Percentiles rank a stretch among this genome's conserved stretches.
Conservation (phyloP, 495 filamentous ascomycete species). For the Tuber magnatum region DNA sequence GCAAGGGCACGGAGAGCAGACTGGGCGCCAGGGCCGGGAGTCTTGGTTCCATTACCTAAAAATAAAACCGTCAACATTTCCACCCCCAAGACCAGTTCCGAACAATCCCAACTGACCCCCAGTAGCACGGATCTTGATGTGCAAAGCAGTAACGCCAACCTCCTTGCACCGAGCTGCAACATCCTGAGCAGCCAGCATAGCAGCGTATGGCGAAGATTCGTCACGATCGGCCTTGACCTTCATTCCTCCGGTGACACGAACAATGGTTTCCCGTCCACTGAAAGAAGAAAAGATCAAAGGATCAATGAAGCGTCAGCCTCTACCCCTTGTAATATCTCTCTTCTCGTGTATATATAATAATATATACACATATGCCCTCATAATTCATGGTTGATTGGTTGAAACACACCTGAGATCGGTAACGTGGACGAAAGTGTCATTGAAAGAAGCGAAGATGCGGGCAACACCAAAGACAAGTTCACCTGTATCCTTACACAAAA, state of each 20-base stretch:
- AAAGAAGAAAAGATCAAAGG: slow-evolving; percentile 52
- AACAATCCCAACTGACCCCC: slow-evolving; percentile 57
- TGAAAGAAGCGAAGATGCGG: slow-evolving; percentile 98
- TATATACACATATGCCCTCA: slow-evolving; percentile 11
- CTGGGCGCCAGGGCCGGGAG: slow-evolving; percentile 95
- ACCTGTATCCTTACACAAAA: slow-evolving; percentile 47
- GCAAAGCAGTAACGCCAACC: slow-evolving; percentile 93
- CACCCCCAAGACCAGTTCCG: neutral
- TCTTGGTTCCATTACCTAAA: slow-evolving; percentile 96
- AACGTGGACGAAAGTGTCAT: slow-evolving; percentile 91
- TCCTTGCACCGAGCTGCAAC: slow-evolving; percentile 98
- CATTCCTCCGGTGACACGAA: slow-evolving; percentile 98
- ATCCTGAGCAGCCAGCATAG: slow-evolving; percentile 98
- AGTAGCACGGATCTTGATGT: slow-evolving; percentile 99
- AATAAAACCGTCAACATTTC: slow-evolving; percentile 18
- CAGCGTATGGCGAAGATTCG: slow-evolving; percentile 98
- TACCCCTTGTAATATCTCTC: slow-evolving; percentile 37
- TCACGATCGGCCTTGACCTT: slow-evolving; percentile 99
- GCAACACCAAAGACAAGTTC: slow-evolving; percentile 98
- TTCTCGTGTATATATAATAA: slow-evolving; percentile 11
- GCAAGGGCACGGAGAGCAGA: slow-evolving; percentile 97
- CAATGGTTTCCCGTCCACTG: slow-evolving; percentile 99
- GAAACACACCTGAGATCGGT: slow-evolving; percentile 90
- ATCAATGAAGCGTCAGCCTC: slow-evolving; percentile 43
- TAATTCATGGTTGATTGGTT: slow-evolving; percentile 24